Evolutionary conservation across 768 basidiomycete species (phyloP).

Genomic region (Naematelia encephala): DNA sequence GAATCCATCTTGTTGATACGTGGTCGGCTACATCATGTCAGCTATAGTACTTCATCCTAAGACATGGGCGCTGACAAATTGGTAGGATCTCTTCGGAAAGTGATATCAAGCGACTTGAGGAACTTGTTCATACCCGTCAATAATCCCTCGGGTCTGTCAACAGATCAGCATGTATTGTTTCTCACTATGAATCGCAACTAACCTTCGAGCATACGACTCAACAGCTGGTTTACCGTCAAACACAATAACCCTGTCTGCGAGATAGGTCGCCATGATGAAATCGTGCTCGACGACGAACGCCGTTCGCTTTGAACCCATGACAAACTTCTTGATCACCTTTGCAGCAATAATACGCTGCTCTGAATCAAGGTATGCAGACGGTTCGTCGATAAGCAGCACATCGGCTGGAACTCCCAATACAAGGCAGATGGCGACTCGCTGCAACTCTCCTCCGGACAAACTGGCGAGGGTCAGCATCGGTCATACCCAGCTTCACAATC

Average conservation of each 20-base stretch:
- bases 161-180: background rate
- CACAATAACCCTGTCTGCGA: constrained; percentile 72
- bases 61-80: constrained; percentile 38
- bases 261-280: constrained; percentile 99
- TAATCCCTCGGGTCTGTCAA: constrained; percentile 78
- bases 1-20: constrained; percentile 56
- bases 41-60: background rate
- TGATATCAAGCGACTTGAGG: constrained; percentile 90
- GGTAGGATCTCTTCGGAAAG: constrained; percentile 95
- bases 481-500: background rate
- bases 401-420: constrained; percentile 70
- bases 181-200: constrained; percentile 45
- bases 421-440: constrained; percentile 92
- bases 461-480: constrained; percentile 13
- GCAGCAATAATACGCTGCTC: constrained; percentile 98
- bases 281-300: constrained; percentile 99
- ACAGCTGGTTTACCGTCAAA: constrained; percentile 67
- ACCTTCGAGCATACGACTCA: constrained; percentile 86
- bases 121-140: constrained; percentile 98
- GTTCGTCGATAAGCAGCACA: constrained; percentile 95
- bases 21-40: constrained; percentile 38
- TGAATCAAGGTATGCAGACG: constrained; percentile 73
- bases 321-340: constrained; percentile 97
- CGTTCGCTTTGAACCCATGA: constrained; percentile 93
- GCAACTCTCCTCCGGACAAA: constrained; percentile 94